phyloP scores from a whole-genome alignment of 495 filamentous ascomycete species.

The Tricharina praecox region DNA sequence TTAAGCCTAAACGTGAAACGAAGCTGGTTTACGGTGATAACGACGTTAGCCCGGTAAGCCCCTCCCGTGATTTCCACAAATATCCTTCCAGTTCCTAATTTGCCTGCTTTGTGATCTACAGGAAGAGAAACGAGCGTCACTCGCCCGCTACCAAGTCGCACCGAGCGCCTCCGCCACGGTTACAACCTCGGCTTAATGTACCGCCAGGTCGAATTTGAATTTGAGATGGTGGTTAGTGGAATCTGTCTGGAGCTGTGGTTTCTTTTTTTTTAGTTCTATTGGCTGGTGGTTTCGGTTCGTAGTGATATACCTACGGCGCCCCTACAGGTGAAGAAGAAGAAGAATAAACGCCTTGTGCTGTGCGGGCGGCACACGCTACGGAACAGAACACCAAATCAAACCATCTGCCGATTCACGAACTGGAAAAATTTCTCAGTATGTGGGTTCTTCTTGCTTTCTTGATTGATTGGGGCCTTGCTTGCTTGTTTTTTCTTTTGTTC shows the following conservation, averaged over 20 bases:
- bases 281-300: not conserved
- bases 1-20: conserved; percentile 22
- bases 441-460: not conserved
- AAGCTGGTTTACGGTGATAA: conserved; percentile 24
- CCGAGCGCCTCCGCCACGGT: not conserved
- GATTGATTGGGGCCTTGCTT: too few relatives aligned
- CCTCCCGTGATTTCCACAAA: not conserved
- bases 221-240: conserved; percentile 5
- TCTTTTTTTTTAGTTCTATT: not conserved
- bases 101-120: not conserved
- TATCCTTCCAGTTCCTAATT: conserved; percentile 1
- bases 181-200: not conserved
- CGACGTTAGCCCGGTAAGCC: conserved; percentile 25
- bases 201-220: not conserved
- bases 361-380: not conserved
- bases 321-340: not conserved
- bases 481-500: too few relatives aligned
- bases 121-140: conserved; percentile 5
- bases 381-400: not conserved
- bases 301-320: not conserved
- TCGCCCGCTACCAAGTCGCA: not conserved
- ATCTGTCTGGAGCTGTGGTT: not conserved
- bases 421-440: not conserved
- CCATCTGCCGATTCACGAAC: not conserved
- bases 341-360: not conserved